Conservation (phyloP, 768 basidiomycete genomes). For the Naganishia onofrii region DNA sequence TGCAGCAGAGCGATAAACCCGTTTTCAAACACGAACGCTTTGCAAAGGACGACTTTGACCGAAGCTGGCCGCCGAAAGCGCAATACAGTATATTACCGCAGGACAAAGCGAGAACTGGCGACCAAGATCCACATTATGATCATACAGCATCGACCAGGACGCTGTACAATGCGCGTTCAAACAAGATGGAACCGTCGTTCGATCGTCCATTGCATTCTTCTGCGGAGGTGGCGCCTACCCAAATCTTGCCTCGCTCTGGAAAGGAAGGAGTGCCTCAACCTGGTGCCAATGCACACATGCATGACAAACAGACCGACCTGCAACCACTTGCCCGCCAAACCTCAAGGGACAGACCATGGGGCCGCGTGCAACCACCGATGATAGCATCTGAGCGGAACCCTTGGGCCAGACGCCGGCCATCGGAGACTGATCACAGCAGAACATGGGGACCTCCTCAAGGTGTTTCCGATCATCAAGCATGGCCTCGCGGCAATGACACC, state of each 20-base stretch:
- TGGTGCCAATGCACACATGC: not conserved
- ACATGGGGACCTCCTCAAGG: conserved; percentile 17
- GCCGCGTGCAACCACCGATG: conserved; percentile 13
- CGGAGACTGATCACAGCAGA: conserved; percentile 11
- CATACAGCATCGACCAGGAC: conserved; percentile 38
- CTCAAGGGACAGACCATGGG: conserved; percentile 12
- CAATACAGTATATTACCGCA: conserved; percentile 4
- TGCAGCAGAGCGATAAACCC: conserved; percentile 49
- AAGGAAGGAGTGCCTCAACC: not conserved
- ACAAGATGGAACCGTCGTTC: conserved; percentile 72
- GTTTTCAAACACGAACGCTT: conserved; percentile 84
- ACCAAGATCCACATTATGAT: conserved; percentile 13
- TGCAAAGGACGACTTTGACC: conserved; percentile 81
- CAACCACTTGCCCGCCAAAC: conserved; percentile 15
- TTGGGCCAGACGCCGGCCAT: conserved; percentile 11
- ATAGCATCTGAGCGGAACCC: conserved; percentile 7
- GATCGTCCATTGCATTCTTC: conserved; percentile 19
- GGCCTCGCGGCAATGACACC: conserved; percentile 2
- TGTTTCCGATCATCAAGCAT: conserved; percentile 3
- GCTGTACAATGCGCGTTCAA: conserved; percentile 93
- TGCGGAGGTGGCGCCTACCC: conserved; percentile 8
- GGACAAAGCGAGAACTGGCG: conserved; percentile 12
- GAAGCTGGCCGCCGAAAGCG: conserved; percentile 84
- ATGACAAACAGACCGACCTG: not conserved
- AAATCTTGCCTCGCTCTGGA: conserved; percentile 12